Evolutionary conservation across 2,329 filamentous ascomycete species (phyloP).

Genomic region (Thelonectria rubi): DNA sequence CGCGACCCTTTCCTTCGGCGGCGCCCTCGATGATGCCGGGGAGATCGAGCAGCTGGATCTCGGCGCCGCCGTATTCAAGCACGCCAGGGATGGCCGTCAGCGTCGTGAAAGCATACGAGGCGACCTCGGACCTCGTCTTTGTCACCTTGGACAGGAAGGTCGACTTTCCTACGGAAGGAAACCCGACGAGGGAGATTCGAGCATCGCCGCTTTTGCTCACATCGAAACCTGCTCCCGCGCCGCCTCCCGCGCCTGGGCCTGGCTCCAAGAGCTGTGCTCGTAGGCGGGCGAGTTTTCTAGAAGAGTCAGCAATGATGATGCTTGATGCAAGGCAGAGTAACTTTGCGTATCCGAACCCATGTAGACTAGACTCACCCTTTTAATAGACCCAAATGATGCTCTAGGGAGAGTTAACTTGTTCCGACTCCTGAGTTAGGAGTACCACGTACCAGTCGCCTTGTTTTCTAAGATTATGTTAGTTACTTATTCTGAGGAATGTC

Average conservation of each 20-base stretch:
- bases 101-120: conserved; percentile 96
- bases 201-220: conserved; percentile 97
- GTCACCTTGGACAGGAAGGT: conserved; percentile 99
- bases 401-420: conserved; percentile 56
- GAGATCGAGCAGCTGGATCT: conserved; percentile 97
- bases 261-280: conserved; percentile 95
- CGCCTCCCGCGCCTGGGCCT: conserved; percentile 77
- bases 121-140: conserved; percentile 95
- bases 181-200: conserved; percentile 96
- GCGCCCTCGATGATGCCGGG: conserved; percentile 99
- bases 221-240: conserved; percentile 86
- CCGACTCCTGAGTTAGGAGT: neutral
- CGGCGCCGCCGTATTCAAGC: conserved; percentile 95
- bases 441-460: conserved; percentile 88
- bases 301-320: conserved; percentile 15
- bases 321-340: too few relatives aligned
- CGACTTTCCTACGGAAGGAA: conserved; percentile 98
- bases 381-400: conserved; percentile 96
- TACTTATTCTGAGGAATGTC: conserved; percentile 4
- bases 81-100: conserved; percentile 97
- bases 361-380: conserved; percentile 76
- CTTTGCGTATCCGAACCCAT: neutral
- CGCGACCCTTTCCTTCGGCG: conserved; percentile 92
- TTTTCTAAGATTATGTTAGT: conserved; percentile 74
- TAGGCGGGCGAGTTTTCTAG: conserved; percentile 92